Evolutionary conservation across 371 early-diverging fungal species (phyloP), one percentile per base, ranked within the genome.

Genomic region (Mycotypha africana): DNA sequence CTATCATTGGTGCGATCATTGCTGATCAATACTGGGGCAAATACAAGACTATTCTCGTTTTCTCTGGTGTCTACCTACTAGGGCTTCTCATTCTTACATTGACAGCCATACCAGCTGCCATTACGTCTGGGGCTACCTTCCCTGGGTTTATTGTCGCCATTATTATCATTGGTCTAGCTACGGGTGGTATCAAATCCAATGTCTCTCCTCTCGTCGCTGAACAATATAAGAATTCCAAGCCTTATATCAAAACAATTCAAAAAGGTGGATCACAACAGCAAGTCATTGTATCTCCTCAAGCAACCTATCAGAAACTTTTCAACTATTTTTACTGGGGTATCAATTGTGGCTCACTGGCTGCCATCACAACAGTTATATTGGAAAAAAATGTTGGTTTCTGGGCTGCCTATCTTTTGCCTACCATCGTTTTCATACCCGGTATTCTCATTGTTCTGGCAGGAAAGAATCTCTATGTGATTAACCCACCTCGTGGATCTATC

Each of bases 11-110:
- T 43, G 92, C 90, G 36, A 60, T 88, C 22, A 53, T 92, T 32
- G 85, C 92, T 15, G 95, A 92, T 74, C 79, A 80, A 57, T 81
- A 82, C 53, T 67, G 88, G 42, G 95, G 95, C 43, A 88, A 88
- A 71, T 91, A 79, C 71, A 79, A 76, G 59, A 86, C 92, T 15
- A 91, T 92, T 21, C 41, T 88, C 7, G 28, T 80, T 20, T 88
- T 91, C 38, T 61, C 79, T 20, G 31, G 63, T 38, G 47, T 85
- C 20, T 93, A 94, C 53, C 53, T 83, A 5, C 30, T 83, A n/a
- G 93, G 95, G 38, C 59, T 85, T n/a, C 26, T 76, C 19, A 60
- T 88, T 26, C 49, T 89, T 41, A 69, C 84, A 0, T 52, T 85
- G 9, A 82, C 87, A 3, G 64, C 89, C 1, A 65, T 79, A 16